These are phyloP conservation scores for Botrytis paeoniae DNA, from an alignment of 2,329 filamentous ascomycete genomes.

Conservation along the genomic window DNA sequence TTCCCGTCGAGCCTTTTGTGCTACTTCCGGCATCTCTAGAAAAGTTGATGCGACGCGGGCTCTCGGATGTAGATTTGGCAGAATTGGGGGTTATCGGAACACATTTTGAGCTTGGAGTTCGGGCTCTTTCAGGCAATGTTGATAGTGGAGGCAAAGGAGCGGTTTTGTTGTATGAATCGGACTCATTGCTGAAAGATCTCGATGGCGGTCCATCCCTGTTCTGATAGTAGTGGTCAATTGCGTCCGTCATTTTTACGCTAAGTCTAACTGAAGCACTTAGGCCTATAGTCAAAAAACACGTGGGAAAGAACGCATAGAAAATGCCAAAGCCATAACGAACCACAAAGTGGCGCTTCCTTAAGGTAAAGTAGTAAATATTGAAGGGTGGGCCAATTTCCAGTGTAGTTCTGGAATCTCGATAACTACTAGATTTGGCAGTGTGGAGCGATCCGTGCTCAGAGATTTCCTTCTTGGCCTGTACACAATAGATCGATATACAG, in stretches of 20 bases:
- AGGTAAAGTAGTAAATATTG: background rate
- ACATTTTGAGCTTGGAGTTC: background rate
- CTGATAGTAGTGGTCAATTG: constrained; percentile 1
- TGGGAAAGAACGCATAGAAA: background rate
- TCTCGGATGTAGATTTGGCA: background rate
- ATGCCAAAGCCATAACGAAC: background rate
- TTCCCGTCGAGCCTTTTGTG: background rate
- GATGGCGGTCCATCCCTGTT: background rate
- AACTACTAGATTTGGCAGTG: background rate
- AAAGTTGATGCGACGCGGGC: background rate
- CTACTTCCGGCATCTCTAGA: constrained; percentile 11
- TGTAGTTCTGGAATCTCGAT: background rate
- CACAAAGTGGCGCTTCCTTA: background rate
- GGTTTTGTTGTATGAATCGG: constrained; percentile 2
- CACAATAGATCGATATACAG: background rate
- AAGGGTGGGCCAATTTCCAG: background rate
- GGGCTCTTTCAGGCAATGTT: background rate
- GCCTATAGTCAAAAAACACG: background rate
- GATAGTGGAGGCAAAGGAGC: background rate
- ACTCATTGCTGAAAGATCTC: background rate
- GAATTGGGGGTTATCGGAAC: background rate
- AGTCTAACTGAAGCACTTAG: background rate
- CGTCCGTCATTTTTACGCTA: background rate
- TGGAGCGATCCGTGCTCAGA: background rate
- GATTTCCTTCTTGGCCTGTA: background rate